Base-by-base conservation (phyloP, 257 asterid species). In the Galeopsis tetrahit region DNA sequence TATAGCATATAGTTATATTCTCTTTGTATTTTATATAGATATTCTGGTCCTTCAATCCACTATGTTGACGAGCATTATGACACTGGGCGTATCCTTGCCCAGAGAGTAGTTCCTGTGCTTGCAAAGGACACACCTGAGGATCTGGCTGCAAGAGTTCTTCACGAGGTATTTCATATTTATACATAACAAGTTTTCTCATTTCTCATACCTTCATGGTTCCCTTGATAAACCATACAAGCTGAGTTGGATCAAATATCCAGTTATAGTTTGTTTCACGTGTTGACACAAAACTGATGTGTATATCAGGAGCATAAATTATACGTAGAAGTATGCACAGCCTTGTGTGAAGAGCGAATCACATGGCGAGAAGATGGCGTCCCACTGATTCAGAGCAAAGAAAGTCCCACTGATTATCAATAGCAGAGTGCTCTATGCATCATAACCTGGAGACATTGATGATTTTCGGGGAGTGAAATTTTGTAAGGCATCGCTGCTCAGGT, bases 301-400 rank as follows among this genome's bases (percentile, higher is more conserved):
- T 14, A 63, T 35, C 82, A 91, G 97, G 97, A 91, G 86, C 97
- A 89, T 75, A 78, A 73, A 65, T 74, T 91, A 38, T 91, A 87
- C 3, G 83, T 80, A 34, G 91, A 91, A 39, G 96, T 86, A 39
- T 85, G 82, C 0, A 74, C 82, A 2, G 97, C 95, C 2, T 46
- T 89, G 68, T 91, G 97, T n/a, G 90, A 89, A 64, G 97, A 86
- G 21, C 80, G 93, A 48, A 77, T 91, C 31, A 40, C 38, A 28
- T 89, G 97, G 97, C 80, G 97, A 36, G 77, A 86, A 61, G 97
- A 89, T 73, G 97, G 95, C 1, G 95, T 91, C 48, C 97, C 95
- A 44, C 72, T 89, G n/a, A 89, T 91, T 60, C 89, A 28, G 63
- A 83, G 87, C 80, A 83, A 82, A 83, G 85, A 83, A 74, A 75